phyloP scores from a whole-genome alignment of 768 basidiomycete genomes.

The Naematelia encephala region DNA sequence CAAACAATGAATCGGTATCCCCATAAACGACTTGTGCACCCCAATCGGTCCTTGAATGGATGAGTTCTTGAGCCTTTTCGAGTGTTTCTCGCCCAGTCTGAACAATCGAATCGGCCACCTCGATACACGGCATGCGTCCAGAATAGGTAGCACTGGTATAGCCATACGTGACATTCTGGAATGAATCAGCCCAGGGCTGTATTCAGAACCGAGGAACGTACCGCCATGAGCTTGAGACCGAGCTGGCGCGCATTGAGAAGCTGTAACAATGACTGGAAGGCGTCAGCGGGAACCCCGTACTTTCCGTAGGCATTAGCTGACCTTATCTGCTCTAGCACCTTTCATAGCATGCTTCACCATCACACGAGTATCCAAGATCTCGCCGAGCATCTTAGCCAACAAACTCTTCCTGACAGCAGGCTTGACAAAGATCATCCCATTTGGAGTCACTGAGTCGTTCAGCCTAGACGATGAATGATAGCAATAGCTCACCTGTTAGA shows the following conservation, averaged over 20 bases:
- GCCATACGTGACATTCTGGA: conserved; percentile 68
- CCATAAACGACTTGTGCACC: conserved; percentile 92
- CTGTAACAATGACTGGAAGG: conserved; percentile 63
- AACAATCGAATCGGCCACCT: conserved; percentile 96
- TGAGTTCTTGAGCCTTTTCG: conserved; percentile 82
- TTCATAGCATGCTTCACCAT: conserved; percentile 99
- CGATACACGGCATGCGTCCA: conserved; percentile 96
- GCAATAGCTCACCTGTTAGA: conserved; percentile 62
- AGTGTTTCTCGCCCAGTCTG: conserved; percentile 93
- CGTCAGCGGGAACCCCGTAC: neutral
- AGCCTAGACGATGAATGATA: neutral
- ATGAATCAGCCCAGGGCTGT: conserved; percentile 1
- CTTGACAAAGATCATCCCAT: conserved; percentile 92
- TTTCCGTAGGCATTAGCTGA: conserved; percentile 39
- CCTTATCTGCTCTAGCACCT: conserved; percentile 68
- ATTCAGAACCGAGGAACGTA: conserved; percentile 59
- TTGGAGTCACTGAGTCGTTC: conserved; percentile 72
- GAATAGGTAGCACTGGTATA: conserved; percentile 93
- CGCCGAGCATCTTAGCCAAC: conserved; percentile 83
- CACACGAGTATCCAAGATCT: conserved; percentile 87
- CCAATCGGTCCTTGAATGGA: conserved; percentile 77
- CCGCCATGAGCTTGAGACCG: conserved; percentile 82
- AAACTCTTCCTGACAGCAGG: conserved; percentile 76
- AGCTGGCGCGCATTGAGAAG: conserved; percentile 88
- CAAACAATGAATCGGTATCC: conserved; percentile 93